Conservation (phyloP, 345 rosid genomes). For the Brassica carinata region DNA sequence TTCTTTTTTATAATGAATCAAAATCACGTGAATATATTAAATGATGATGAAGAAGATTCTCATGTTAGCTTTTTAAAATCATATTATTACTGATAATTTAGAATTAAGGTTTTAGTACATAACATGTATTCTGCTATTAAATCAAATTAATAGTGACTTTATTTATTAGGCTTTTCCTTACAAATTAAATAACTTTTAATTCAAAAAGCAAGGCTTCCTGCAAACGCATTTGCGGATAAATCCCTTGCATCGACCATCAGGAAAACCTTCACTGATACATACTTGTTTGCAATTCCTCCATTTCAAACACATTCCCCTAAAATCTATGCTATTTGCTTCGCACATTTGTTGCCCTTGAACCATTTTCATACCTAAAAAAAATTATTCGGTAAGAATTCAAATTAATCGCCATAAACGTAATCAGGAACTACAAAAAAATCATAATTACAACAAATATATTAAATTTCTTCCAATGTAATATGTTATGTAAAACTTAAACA, state of each 20-base stretch:
- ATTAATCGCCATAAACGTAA: background rate
- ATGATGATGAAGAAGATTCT: too few relatives aligned
- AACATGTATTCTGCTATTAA: constrained; percentile 7
- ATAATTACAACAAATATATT: too few relatives aligned
- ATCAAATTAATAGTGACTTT: background rate
- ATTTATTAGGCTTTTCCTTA: background rate
- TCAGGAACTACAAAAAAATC: background rate
- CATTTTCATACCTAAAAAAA: background rate
- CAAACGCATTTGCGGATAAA: background rate
- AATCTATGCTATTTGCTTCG: background rate
- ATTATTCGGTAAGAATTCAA: background rate
- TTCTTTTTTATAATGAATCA: too few relatives aligned
- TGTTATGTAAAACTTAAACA: too few relatives aligned
- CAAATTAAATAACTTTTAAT: background rate
- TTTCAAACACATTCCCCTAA: background rate
- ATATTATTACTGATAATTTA: too few relatives aligned
- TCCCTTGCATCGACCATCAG: constrained; percentile 7
- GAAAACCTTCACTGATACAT: background rate
- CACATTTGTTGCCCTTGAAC: constrained; percentile 18
- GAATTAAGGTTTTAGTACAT: background rate
- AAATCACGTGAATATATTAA: too few relatives aligned
- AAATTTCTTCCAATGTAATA: too few relatives aligned
- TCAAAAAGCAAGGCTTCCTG: background rate
- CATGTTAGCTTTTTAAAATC: too few relatives aligned
- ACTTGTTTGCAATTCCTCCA: background rate